Evolutionary conservation across 176 grass and related monocot species (phyloP).

Genomic region (Rhipidocladum racemiflorum): DNA sequence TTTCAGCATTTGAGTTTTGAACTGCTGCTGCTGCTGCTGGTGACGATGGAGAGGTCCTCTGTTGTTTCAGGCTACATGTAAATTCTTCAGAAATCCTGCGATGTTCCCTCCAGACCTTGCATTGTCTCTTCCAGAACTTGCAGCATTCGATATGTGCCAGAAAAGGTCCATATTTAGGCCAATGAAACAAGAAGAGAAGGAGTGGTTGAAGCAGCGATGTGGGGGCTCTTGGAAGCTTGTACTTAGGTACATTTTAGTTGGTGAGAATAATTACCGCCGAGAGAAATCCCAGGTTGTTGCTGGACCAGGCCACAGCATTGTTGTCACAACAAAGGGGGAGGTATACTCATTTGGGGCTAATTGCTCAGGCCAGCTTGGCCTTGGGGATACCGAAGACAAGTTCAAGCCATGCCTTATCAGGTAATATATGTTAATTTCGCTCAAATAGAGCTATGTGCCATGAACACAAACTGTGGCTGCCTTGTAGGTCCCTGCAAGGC

Average conservation of each 20-base stretch:
- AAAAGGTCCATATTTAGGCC: conserved; percentile 41
- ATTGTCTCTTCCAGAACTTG: conserved; percentile 50
- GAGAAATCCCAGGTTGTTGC: conserved; percentile 54
- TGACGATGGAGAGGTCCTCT: conserved; percentile 1
- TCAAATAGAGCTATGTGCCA: neutral
- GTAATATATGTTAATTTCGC: conserved; percentile 31
- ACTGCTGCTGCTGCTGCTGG: neutral
- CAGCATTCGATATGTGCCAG: conserved; percentile 53
- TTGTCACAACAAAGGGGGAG: conserved; percentile 39
- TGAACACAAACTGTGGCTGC: neutral
- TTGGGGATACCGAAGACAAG: conserved; percentile 47
- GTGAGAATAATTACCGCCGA: conserved; percentile 55
- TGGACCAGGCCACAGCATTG: conserved; percentile 53
- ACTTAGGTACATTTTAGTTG: conserved; percentile 54
- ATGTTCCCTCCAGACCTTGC: conserved; percentile 37
- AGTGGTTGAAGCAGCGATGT: conserved; percentile 42
- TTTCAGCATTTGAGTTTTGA: conserved; percentile 19
- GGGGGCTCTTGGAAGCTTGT: conserved; percentile 76
- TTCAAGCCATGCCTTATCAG: conserved; percentile 56
- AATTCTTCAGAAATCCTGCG: conserved; percentile 54
- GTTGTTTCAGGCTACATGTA: conserved; percentile 49
- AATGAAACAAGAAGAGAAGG: conserved; percentile 40
- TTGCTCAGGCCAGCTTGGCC: conserved; percentile 55
- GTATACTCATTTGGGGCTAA: conserved; percentile 68
- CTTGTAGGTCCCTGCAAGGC: conserved; percentile 58